These are phyloP conservation scores for Bipolaris victoriae DNA, from an alignment of 2,329 filamentous ascomycete species.

Conservation along the genomic window DNA sequence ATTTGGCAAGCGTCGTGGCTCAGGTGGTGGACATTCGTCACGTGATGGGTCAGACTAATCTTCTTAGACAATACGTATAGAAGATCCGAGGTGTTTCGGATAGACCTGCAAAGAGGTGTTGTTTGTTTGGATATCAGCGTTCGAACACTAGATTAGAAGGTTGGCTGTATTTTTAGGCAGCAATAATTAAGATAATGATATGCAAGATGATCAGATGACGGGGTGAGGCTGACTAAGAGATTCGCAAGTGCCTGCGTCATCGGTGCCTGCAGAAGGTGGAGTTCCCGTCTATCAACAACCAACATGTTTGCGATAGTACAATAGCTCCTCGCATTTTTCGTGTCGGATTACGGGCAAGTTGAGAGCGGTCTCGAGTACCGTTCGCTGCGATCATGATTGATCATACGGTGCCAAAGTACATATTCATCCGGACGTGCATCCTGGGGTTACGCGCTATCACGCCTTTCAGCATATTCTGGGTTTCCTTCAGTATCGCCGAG, in stretches of 20 bases:
- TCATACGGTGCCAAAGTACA: conserved; percentile 46
- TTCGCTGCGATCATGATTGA: conserved; percentile 47
- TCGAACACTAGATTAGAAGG: too few relatives aligned
- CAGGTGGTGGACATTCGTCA: not conserved
- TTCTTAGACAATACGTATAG: too few relatives aligned
- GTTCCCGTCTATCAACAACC: conserved; percentile 4
- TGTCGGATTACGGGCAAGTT: not conserved
- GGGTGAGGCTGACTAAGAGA: conserved; percentile 13
- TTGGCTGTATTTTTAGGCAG: too few relatives aligned
- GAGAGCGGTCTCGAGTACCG: not conserved
- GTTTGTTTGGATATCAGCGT: too few relatives aligned
- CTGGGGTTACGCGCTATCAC: conserved; percentile 57
- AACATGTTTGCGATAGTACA: conserved; percentile 4
- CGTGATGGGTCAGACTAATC: not conserved
- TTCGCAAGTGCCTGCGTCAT: conserved; percentile 8
- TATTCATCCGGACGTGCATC: conserved; percentile 59
- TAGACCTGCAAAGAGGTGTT: too few relatives aligned
- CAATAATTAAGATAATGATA: not conserved
- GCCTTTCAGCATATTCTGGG: conserved; percentile 58
- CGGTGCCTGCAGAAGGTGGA: conserved; percentile 3
- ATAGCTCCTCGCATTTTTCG: not conserved
- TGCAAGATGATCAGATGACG: not conserved
- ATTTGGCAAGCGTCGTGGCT: not conserved
- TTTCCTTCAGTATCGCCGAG: conserved; percentile 46
- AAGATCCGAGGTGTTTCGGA: too few relatives aligned